phyloP scores from a whole-genome alignment of 169 alveolate species.

The Plasmodium gallinaceum region DNA sequence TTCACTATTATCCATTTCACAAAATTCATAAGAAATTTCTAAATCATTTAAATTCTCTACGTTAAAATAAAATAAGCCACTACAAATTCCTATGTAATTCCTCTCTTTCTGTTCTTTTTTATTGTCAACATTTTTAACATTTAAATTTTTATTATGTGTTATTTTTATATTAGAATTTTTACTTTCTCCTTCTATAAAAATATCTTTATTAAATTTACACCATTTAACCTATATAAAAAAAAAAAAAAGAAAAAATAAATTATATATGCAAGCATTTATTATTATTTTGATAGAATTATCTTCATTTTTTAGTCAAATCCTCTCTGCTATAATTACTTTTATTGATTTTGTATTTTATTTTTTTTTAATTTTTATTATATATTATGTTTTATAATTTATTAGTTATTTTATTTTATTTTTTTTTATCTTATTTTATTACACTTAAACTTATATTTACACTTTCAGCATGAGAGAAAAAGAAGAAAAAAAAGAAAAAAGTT shows the following conservation, averaged over 20 bases:
- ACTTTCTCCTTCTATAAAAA: slow-evolving; percentile 56
- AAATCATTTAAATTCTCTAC: slow-evolving; percentile 58
- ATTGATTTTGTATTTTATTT: neutral
- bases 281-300: neutral
- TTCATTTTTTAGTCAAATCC: too few species aligned
- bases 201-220: slow-evolving; percentile 14
- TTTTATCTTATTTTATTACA: slow-evolving; percentile 16
- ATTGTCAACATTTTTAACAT: neutral
- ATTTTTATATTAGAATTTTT: slow-evolving; percentile 38
- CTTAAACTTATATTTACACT: slow-evolving; percentile 7
- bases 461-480: slow-evolving; percentile 60
- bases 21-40: slow-evolving; percentile 38
- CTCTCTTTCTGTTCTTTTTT: neutral
- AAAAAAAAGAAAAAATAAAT: neutral
- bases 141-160: slow-evolving; percentile 20
- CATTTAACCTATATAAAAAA: slow-evolving; percentile 41
- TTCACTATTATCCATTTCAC: neutral
- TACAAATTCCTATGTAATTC: slow-evolving; percentile 58
- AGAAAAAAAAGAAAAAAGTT: slow-evolving; percentile 48
- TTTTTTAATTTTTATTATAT: neutral
- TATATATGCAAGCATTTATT: neutral
- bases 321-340: neutral
- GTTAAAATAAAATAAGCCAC: slow-evolving; percentile 18
- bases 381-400: neutral
- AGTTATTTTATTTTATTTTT: too few species aligned